Evolutionary conservation across 306 rosid genomes (phyloP).

Genomic region (Quillaja saponaria): DNA sequence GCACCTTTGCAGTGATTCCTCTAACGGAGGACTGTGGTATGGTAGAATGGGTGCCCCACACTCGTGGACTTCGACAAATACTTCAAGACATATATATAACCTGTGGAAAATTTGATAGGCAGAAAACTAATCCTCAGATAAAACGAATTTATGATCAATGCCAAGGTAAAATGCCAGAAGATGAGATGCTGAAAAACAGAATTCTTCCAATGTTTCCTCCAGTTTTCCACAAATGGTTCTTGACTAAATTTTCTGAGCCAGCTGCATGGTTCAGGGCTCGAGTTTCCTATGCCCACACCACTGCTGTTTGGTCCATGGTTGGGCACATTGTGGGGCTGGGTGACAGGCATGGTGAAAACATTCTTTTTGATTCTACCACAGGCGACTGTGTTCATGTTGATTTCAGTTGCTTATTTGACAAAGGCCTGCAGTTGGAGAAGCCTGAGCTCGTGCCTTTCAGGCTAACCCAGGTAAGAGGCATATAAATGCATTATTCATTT

Average conservation of each 20-base stretch:
- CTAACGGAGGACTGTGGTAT: conserved; percentile 98
- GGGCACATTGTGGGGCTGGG: conserved; percentile 98
- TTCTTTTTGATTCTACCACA: conserved; percentile 90
- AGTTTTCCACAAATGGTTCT: conserved; percentile 89
- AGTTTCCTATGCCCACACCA: conserved; percentile 90
- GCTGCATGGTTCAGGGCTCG: conserved; percentile 99
- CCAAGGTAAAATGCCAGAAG: conserved; percentile 83
- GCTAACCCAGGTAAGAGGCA: conserved; percentile 79
- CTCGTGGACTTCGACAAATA: conserved; percentile 89
- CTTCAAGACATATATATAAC: conserved; percentile 85
- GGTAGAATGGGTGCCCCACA: conserved; percentile 98
- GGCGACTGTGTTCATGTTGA: conserved; percentile 99
- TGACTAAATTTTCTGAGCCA: conserved; percentile 93
- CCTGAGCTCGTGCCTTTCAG: conserved; percentile 98
- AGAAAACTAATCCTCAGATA: conserved; percentile 82
- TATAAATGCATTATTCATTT: no score
- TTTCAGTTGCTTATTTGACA: conserved; percentile 97
- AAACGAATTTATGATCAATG: conserved; percentile 87
- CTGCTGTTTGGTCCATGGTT: conserved; percentile 99
- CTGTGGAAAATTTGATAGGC: conserved; percentile 84
- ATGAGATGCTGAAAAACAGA: conserved; percentile 74
- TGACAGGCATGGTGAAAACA: conserved; percentile 94
- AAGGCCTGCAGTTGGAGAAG: conserved; percentile 94
- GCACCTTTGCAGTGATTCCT: conserved; percentile 94
- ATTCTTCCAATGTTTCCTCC: conserved; percentile 98